Base-by-base conservation (phyloP, 2,329 filamentous ascomycete genomes). In the Pseudomassariella vexata region DNA sequence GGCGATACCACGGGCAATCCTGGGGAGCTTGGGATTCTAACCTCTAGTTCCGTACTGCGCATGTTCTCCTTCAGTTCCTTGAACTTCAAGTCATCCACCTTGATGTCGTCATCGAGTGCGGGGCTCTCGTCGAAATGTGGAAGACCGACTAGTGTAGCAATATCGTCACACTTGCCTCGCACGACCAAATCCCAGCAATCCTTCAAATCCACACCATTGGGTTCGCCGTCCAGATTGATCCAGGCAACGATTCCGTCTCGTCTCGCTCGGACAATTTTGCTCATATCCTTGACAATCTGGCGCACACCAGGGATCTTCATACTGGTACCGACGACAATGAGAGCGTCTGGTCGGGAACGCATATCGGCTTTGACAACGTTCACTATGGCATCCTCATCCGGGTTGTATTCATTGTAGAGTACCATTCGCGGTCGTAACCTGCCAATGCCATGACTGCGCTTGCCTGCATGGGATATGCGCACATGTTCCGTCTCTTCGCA, bases 341-440 rank as follows among this genome's bases (percentile, higher is more conserved):
- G 75, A 12, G 89, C 89, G 56, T 96, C 92, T 1, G 92, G 90
- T 22, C 88, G 75, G 24, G 82, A 76, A 39, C 87, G 83, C 37
- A 96, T 66, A 55, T 98, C 92, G 5, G 89, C 82, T 43, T 79
- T 79, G 31, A 89, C 87, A 24, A 95, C 89, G 15, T 85, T 85
- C 25, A 90, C 89, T 55, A 98, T 98, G 10, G 92, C 90, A 47
- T 95, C 90, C 45, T 92, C 87, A 44, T 98, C 92, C 1, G 92
- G 92, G 53, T 96, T 95, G 55, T 86, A 83, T 57, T 98, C 92
- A 55, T 96, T 95, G 65, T 98, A 98, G 8, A 98, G 72, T 5
- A 96, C 90, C 66, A 98, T 95, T 36, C 92, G 78, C 15, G 92
- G 92, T 15, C 92, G 79, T 41, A 98, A 65, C 39, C 85, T 79